These are phyloP conservation scores for Cladosporium sp. DNA, from an alignment of 2,329 filamentous ascomycete genomes.

Conservation along the genomic window DNA sequence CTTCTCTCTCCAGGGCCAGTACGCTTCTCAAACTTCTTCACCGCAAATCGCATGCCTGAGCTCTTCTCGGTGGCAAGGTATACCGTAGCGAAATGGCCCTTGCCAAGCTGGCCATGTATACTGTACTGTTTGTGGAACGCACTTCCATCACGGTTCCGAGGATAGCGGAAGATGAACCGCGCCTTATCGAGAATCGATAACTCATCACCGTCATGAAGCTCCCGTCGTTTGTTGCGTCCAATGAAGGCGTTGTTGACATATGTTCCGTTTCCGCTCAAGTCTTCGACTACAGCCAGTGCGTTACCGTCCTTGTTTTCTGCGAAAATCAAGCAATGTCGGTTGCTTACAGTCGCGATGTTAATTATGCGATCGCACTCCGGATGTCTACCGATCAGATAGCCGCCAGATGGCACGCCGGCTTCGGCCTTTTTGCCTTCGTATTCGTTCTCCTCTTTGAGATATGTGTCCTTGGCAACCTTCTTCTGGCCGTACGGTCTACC, in stretches of 20 bases:
- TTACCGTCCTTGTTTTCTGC: constrained; percentile 56
- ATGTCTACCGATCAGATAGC: constrained; percentile 89
- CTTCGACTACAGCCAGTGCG: constrained; percentile 72
- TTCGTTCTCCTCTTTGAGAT: constrained; percentile 58
- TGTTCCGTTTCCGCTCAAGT: constrained; percentile 92
- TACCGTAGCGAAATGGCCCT: constrained; percentile 92
- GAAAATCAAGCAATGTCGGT: constrained; percentile 72
- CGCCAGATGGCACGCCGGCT: constrained; percentile 64
- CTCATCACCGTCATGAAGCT: constrained; percentile 85
- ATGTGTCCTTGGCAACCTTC: constrained; percentile 45
- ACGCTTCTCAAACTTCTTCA: constrained; percentile 90
- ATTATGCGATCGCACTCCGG: constrained; percentile 76
- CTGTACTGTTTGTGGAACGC: constrained; percentile 83
- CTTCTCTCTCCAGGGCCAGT: constrained; percentile 76
- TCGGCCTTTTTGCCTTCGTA: constrained; percentile 50
- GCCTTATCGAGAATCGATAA: constrained; percentile 81
- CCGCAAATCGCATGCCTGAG: constrained; percentile 77
- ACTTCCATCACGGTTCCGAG: constrained; percentile 67
- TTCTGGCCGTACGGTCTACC: constrained; percentile 20
- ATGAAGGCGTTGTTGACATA: constrained; percentile 91
- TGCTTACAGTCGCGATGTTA: constrained; percentile 76
- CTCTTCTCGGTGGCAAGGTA: constrained; percentile 85
- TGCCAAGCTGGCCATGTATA: constrained; percentile 78
- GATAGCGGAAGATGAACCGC: constrained; percentile 88
- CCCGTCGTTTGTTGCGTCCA: constrained; percentile 84